These are phyloP conservation scores for Mycena amicta DNA, from an alignment of 768 basidiomycete genomes.

Conservation along the genomic window DNA sequence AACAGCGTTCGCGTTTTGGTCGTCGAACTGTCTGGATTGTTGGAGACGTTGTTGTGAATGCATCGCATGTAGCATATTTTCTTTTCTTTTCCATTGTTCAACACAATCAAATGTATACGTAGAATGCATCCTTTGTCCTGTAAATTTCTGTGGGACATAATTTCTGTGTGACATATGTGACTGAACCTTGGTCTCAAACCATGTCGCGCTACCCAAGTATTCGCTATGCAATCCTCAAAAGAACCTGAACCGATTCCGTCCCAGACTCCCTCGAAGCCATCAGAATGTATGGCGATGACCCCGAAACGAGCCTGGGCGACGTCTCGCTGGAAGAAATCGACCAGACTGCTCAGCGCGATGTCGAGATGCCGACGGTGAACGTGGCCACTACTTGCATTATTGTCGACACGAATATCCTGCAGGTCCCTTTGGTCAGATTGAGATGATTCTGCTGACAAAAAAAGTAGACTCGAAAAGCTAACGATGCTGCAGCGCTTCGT, in stretches of 20 bases:
- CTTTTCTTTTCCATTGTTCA: slow-evolving; percentile 11
- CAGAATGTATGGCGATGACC: neutral
- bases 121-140: neutral
- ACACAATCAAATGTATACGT: slow-evolving; percentile 3
- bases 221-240: neutral
- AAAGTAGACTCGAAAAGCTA: slow-evolving; percentile 9
- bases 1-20: slow-evolving; percentile 83
- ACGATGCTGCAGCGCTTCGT: slow-evolving; percentile 62
- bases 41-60: slow-evolving; percentile 63
- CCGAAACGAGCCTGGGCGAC: slow-evolving; percentile 24
- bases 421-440: slow-evolving; percentile 46
- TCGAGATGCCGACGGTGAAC: slow-evolving; percentile 64
- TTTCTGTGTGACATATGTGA: neutral
- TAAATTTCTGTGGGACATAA: neutral
- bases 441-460: neutral
- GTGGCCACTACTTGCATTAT: slow-evolving; percentile 55
- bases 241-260: neutral
- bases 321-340: slow-evolving; percentile 55
- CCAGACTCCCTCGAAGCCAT: neutral
- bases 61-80: slow-evolving; percentile 39
- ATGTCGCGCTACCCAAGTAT: neutral
- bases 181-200: neutral
- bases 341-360: slow-evolving; percentile 62
- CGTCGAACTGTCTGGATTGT: slow-evolving; percentile 50
- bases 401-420: slow-evolving; percentile 78